Percentiles rank a stretch among this genome's conserved stretches.
These are phyloP conservation scores for Spergularia bocconei DNA, from an alignment of 148 eudicot genomes.

Conservation along the genomic window DNA sequence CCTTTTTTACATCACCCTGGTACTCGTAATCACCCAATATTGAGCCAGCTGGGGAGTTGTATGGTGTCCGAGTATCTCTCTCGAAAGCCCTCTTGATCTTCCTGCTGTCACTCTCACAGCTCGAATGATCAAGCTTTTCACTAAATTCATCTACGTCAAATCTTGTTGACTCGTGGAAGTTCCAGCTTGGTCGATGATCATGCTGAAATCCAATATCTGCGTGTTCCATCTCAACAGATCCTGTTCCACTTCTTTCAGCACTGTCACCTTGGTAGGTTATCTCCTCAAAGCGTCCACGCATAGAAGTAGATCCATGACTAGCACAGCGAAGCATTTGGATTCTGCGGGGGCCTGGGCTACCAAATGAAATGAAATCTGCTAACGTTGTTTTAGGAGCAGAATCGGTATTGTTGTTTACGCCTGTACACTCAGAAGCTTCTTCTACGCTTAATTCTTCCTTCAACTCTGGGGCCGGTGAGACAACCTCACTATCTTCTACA, in stretches of 20 bases:
- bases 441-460: constrained; percentile 24
- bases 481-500: constrained; percentile 41
- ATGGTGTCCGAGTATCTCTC: constrained; percentile 32
- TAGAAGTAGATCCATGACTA: constrained; percentile 49
- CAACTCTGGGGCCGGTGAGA: constrained; percentile 51
- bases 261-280: constrained; percentile 52
- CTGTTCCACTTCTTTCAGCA: constrained; percentile 33
- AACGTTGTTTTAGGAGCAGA: constrained; percentile 24
- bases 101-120: constrained; percentile 23
- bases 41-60: constrained; percentile 30
- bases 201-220: constrained; percentile 45
- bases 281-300: constrained; percentile 83
- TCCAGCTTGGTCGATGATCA: constrained; percentile 36
- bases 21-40: constrained; percentile 30
- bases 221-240: constrained; percentile 34
- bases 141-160: constrained; percentile 21
- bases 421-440: constrained; percentile 22
- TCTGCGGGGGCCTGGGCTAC: constrained; percentile 31
- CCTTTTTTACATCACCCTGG: constrained; percentile 41
- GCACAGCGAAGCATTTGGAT: constrained; percentile 41
- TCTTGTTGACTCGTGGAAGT: constrained; percentile 29
- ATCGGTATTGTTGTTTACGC: constrained; percentile 8
- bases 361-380: constrained; percentile 36
- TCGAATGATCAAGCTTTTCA: constrained; percentile 22
- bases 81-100: constrained; percentile 8